phyloP scores from a whole-genome alignment of 352 stramenopile species.

The Phytophthora lateralis region DNA sequence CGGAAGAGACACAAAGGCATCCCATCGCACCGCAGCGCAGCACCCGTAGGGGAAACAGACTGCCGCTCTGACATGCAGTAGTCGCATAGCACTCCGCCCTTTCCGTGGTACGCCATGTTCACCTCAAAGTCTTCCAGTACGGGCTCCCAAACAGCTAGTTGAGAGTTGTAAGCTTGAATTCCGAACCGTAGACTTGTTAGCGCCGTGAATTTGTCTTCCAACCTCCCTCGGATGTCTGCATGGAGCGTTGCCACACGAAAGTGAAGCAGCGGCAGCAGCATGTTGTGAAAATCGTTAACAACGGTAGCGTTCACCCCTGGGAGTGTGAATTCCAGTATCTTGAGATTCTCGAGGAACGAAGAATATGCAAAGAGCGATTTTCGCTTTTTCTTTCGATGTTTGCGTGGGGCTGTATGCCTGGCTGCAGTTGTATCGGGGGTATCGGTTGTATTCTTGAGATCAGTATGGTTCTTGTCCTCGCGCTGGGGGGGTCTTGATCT shows the following conservation, averaged over 20 bases:
- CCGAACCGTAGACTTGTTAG: constrained; percentile 68
- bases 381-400: constrained; percentile 28
- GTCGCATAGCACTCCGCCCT: constrained; percentile 74
- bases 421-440: background rate
- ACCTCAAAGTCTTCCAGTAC: constrained; percentile 87
- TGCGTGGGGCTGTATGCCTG: constrained; percentile 6
- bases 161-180: constrained; percentile 87
- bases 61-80: constrained; percentile 81
- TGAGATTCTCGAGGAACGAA: constrained; percentile 65
- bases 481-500: constrained; percentile 12
- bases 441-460: constrained; percentile 15
- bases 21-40: constrained; percentile 60
- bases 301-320: constrained; percentile 81
- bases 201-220: constrained; percentile 68
- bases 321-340: constrained; percentile 78
- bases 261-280: constrained; percentile 82
- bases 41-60: constrained; percentile 61
- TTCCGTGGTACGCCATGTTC: constrained; percentile 70
- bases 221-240: constrained; percentile 62
- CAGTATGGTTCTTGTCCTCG: constrained; percentile 11
- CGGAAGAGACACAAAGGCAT: constrained; percentile 80
- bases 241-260: constrained; percentile 75
- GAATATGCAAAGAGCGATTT: constrained; percentile 27
- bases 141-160: constrained; percentile 85
- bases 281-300: constrained; percentile 90